A percentile compares a stretch with the other conserved stretches of the same genome.
Conservation (phyloP, 176 grass and related monocot genomes). For the Metroxylon sagu region DNA sequence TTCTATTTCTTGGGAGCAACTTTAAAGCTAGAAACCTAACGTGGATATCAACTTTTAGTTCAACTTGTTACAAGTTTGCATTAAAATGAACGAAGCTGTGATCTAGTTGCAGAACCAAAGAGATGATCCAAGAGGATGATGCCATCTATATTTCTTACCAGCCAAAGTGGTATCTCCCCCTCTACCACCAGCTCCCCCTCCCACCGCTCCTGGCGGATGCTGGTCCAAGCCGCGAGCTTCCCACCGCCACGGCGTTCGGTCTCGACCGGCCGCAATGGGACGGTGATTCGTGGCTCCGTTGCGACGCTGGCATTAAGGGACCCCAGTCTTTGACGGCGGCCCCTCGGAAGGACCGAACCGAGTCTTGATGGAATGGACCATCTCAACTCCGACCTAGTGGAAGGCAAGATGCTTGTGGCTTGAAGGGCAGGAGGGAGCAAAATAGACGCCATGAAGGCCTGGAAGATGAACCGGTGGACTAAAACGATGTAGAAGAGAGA, state of each 20-base stretch:
- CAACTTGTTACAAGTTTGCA: too few species aligned
- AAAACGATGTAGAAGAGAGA: too few species aligned
- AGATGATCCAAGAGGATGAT: slow-evolving; percentile 16
- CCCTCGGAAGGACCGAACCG: too few species aligned
- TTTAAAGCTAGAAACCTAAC: too few species aligned
- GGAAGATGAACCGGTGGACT: too few species aligned
- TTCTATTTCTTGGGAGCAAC: too few species aligned
- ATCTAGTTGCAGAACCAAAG: too few species aligned
- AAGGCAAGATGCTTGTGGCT: background rate
- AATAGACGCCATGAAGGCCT: slow-evolving; percentile 17
- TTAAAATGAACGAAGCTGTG: background rate
- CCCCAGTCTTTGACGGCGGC: background rate
- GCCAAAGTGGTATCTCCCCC: slow-evolving; percentile 73
- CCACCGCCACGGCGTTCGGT: slow-evolving; percentile 8
- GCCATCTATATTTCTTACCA: slow-evolving; percentile 36
- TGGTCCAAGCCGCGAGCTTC: slow-evolving; percentile 77
- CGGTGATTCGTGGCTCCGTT: slow-evolving; percentile 6
- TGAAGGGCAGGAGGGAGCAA: slow-evolving; percentile 11
- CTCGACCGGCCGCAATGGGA: slow-evolving; percentile 13
- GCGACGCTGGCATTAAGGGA: slow-evolving; percentile 13
- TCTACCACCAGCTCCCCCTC: slow-evolving; percentile 55
- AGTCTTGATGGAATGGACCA: too few species aligned
- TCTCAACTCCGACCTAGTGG: background rate
- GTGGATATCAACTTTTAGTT: too few species aligned
- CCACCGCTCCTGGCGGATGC: slow-evolving; percentile 83